Percentiles rank a stretch among this genome's conserved stretches.
These are phyloP conservation scores for Ascochyta fabae DNA, from an alignment of 2,329 filamentous ascomycete species.

Conservation along the genomic window DNA sequence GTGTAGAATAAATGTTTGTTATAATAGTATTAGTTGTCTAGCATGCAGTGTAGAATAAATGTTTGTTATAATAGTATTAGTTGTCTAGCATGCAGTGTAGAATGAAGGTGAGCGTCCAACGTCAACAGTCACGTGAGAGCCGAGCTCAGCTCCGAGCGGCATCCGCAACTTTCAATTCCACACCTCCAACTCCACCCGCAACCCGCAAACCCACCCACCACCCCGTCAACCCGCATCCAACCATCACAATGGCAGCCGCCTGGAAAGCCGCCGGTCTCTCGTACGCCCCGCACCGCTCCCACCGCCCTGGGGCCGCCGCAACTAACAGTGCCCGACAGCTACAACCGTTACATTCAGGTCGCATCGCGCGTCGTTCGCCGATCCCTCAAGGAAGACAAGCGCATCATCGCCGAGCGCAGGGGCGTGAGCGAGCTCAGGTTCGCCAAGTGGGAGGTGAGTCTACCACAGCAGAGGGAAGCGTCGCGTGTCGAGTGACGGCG, in stretches of 20 bases:
- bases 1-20: too few relatives aligned
- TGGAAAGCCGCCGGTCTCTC: constrained; percentile 98
- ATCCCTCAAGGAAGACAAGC: constrained; percentile 94
- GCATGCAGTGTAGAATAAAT: too few relatives aligned
- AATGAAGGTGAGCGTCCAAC: too few relatives aligned
- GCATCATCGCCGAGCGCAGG: constrained; percentile 85
- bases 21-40: too few relatives aligned
- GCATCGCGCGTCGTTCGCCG: constrained; percentile 93
- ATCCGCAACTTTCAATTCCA: constrained; percentile 39
- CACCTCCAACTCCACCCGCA: constrained; percentile 36
- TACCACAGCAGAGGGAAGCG: background rate
- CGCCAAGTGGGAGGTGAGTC: constrained; percentile 92
- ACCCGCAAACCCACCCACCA: constrained; percentile 31
- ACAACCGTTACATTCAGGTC: constrained; percentile 99
- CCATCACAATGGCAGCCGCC: constrained; percentile 86
- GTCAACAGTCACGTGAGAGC: constrained; percentile 25
- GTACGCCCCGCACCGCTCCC: constrained; percentile 63
- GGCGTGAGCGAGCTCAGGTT: constrained; percentile 90
- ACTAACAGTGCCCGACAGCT: constrained; percentile 64
- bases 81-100: too few relatives aligned
- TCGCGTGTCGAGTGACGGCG: constrained; percentile 33
- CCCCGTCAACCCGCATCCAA: constrained; percentile 36
- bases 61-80: too few relatives aligned
- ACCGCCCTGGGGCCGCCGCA: constrained; percentile 24
- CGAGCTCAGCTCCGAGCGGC: constrained; percentile 36